Base-by-base conservation (phyloP, 225 moss, liverwort and hornwort genomes). In the Lunularia cruciata region DNA sequence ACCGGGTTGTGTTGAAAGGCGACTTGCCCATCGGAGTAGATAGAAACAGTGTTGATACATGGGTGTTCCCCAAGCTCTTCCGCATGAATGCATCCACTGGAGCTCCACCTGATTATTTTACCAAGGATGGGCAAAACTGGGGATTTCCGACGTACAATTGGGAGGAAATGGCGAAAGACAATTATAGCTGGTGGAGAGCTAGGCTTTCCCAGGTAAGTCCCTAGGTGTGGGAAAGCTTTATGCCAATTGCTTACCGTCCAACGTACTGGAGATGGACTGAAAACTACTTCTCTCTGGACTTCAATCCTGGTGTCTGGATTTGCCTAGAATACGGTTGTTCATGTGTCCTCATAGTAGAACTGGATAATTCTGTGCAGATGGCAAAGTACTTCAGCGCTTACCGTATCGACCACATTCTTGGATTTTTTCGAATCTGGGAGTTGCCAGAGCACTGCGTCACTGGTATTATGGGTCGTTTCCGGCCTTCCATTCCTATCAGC, bases 381-480 rank as follows among this genome's bases (percentile, higher is more conserved):
- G 87, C 94, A 63, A 94, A 91, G 43, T 94, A 94, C 73, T 94
- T 94, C 77, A 94, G 87, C 73, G 86, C 91, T 25, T 94, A 91
- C 79, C 85, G 94, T 16, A 94, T 94, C 48, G 94, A 91, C 67
- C 94, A 94, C 68, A 82, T 94, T 54, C 85, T 94, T 33, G 94
- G 94, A 5, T 94, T 94, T 63, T 94, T 94, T 81, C 83, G 94
- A 46, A 94, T 94, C 7, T 94, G 94, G 94, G 94, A 94, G 79
- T 76, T 94, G 87, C 91, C 94, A 55, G 75, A 86, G 20, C 94
- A 94, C 79, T 86, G 91, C n/a, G 85, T 91, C 19, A 88, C 83
- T 45, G 94, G 94, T 14, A 81, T 86, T 46, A 79, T 89, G 87
- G 94, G 94, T 70, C 85, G 91, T 54, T 91, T 94, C 72, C 84